Evolutionary conservation across 78 protist species (phyloP).

Genomic region (Monosiga brevicollis): DNA sequence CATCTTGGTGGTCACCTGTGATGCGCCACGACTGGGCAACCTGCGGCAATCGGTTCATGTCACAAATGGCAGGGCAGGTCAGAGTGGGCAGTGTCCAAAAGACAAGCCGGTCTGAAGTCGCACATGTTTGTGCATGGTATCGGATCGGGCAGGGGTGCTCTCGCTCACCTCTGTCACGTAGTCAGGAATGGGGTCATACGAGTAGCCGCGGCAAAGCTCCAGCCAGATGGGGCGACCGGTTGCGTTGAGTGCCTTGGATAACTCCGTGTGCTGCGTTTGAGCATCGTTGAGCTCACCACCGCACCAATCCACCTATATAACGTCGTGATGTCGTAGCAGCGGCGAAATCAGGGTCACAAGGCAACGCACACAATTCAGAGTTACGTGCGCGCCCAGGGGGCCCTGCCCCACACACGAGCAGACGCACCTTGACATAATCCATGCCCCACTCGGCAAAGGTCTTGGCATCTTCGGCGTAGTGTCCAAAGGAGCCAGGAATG

Average conservation of each 20-base stretch:
- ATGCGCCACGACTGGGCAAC: neutral
- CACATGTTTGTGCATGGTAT: no score
- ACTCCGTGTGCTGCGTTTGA: neutral
- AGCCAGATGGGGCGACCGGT: neutral
- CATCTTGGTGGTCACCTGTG: neutral
- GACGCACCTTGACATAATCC: slow-evolving; percentile 27
- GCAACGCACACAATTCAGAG: no score
- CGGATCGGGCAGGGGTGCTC: no score
- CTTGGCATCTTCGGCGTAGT: slow-evolving; percentile 22
- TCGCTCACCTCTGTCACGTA: neutral
- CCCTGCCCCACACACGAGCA: no score
- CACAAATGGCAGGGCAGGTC: no score
- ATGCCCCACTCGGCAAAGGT: slow-evolving; percentile 36
- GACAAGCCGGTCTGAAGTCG: no score
- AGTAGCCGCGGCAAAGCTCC: neutral
- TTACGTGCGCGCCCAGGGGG: no score
- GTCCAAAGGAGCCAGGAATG: slow-evolving; percentile 20
- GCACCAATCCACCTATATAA: neutral
- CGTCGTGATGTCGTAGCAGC: neutral
- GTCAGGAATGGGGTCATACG: neutral
- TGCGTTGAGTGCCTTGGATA: neutral
- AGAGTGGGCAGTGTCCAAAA: no score
- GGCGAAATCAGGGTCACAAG: no score
- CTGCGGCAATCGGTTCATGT: no score
- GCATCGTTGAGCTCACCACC: neutral